phyloP scores from a whole-genome alignment of 495 filamentous ascomycete genomes.

The Halenospora varia region DNA sequence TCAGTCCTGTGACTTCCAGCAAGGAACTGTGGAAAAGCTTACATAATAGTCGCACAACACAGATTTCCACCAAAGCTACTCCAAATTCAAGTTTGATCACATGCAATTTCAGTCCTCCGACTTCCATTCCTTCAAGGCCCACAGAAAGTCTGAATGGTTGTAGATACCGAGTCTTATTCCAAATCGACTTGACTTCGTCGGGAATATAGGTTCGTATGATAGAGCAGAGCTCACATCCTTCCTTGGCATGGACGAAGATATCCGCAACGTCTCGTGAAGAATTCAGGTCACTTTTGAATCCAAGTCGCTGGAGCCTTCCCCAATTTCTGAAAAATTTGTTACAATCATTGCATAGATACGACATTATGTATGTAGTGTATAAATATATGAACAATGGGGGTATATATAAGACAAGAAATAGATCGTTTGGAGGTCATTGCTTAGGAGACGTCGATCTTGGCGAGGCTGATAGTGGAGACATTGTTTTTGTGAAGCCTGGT shows the following conservation, averaged over 20 bases:
- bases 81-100: background rate
- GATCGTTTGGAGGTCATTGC: background rate
- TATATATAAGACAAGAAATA: background rate
- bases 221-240: background rate
- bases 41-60: background rate
- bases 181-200: background rate
- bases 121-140: background rate
- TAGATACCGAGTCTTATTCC: background rate
- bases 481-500: background rate
- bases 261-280: background rate
- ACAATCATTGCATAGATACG: background rate
- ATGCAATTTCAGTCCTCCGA: background rate
- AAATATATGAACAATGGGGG: background rate
- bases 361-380: background rate
- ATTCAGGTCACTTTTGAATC: background rate
- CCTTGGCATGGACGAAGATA: background rate
- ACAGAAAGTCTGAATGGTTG: background rate
- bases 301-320: background rate
- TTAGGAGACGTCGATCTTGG: background rate
- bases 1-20: background rate
- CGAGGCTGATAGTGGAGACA: background rate
- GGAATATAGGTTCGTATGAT: background rate
- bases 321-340: background rate
- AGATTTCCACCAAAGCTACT: background rate
- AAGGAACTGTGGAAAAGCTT: background rate